Percentiles rank a stretch among this genome's conserved stretches.
phyloP scores from a whole-genome alignment of 1,284 basidiomycete genomes.

The Trametes pubescens region DNA sequence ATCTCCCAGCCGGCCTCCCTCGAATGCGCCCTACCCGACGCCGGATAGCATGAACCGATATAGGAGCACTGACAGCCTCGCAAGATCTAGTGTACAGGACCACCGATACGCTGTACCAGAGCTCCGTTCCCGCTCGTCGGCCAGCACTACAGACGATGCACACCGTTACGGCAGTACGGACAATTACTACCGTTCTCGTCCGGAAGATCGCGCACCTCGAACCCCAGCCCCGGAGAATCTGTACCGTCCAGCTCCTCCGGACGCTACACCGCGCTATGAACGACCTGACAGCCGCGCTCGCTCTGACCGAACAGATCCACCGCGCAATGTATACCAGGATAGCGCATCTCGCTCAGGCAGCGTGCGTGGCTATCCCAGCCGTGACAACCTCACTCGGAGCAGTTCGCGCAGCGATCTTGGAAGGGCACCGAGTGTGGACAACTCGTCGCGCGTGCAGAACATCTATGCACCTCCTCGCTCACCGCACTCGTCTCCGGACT shows the following conservation, averaged over 20 bases:
- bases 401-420: slow-evolving; percentile 17
- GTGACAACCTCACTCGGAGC: slow-evolving; percentile 18
- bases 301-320: slow-evolving; percentile 9
- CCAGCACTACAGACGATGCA: slow-evolving; percentile 4
- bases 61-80: slow-evolving; percentile 25
- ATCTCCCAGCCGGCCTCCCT: neutral
- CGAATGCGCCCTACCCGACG: slow-evolving; percentile 23
- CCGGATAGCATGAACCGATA: slow-evolving; percentile 27
- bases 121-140: slow-evolving; percentile 9
- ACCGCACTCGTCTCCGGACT: slow-evolving; percentile 32
- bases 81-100: slow-evolving; percentile 14
- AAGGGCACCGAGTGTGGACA: slow-evolving; percentile 4
- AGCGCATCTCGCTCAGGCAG: slow-evolving; percentile 15
- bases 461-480: slow-evolving; percentile 34
- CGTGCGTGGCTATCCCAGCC: slow-evolving; percentile 14
- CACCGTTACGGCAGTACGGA: slow-evolving; percentile 6
- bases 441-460: slow-evolving; percentile 20
- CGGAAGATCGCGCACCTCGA: slow-evolving; percentile 16
- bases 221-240: slow-evolving; percentile 12
- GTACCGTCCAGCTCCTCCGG: neutral
- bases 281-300: slow-evolving; percentile 8
- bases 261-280: slow-evolving; percentile 3
- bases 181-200: slow-evolving; percentile 18
- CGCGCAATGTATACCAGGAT: slow-evolving; percentile 6
- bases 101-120: slow-evolving; percentile 5